Conservation (phyloP, 352 stramenopile species). For the Globisporangium emineosum region DNA sequence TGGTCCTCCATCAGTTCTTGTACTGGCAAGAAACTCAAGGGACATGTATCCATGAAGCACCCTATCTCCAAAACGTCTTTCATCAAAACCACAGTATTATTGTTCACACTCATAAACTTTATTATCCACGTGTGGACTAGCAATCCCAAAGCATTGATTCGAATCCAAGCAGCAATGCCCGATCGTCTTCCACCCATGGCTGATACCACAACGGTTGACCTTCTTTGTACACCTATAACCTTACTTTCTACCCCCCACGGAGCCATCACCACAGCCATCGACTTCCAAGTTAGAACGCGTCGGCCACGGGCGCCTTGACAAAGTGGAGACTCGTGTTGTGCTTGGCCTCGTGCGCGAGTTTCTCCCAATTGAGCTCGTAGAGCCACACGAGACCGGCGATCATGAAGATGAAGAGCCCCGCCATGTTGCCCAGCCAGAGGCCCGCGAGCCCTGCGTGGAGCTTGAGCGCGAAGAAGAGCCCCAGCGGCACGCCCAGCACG, state of each 20-base stretch:
- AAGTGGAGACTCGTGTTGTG: conserved; percentile 10
- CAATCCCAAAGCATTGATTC: not conserved
- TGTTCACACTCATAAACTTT: not conserved
- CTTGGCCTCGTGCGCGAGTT: conserved; percentile 14
- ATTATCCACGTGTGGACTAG: not conserved
- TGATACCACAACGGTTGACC: no score
- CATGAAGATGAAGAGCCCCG: conserved; percentile 34
- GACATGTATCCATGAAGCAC: no score
- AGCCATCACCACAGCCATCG: no score
- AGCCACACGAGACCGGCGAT: conserved; percentile 28
- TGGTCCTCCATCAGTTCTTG: no score
- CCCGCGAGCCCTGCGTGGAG: conserved; percentile 15
- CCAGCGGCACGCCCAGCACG: not conserved
- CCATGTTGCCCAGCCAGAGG: conserved; percentile 55
- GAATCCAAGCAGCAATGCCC: not conserved
- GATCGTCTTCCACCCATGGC: not conserved
- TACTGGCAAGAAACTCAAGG: no score
- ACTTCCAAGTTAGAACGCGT: conserved; percentile 13
- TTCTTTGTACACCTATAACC: no score
- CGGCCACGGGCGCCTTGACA: conserved; percentile 5
- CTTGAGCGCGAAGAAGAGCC: not conserved
- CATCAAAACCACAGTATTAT: no score
- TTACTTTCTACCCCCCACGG: no score
- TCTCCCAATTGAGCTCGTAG: conserved; percentile 11
- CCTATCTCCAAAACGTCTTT: no score